Evolutionary conservation across 305 asterid genomes (phyloP), one percentile per base, ranked within the genome.

Genomic region (Caryopteris hybrid): DNA sequence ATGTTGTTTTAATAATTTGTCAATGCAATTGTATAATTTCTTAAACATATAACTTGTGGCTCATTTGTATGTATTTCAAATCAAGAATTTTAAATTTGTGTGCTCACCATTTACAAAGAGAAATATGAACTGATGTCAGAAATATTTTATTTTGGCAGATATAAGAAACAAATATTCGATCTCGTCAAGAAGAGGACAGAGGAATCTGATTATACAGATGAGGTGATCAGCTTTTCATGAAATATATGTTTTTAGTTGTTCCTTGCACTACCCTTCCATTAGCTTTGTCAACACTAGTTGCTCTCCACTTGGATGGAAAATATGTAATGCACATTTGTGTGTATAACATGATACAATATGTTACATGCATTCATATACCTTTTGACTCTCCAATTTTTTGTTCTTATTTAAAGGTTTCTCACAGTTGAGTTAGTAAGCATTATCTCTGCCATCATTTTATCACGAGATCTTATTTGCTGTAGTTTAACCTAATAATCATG

Each of bases 151-250:
- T 48, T 70, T 68, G 71, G 64, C 86, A 84, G 97, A 62, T 87
- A 89, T 78, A 90, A 91, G 81, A 85, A 82, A 74, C 78, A 89
- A 66, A 74, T 91, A 58, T 91, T 85, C 60, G 95, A 91, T 61
- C 95, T 91, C 31, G 90, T 89, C 69, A 89, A 85, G 85, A 78
- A 85, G 84, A 88, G 86, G 78, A 75, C 86, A 5, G 91, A 83
- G 59, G 95, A 89, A 71, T 72, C 78, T 42, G 95, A 80, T 73
- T 70, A 80, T 48, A 23, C 71, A 21, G 56, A 79, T 57, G 89
- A 84, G 89, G 89, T 84, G 74, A 58, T 63, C 45, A 61, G n/a
- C 34, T 71, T 75, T 63, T 57, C 55, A 48, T 58, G 14, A 23
- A 20, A 45, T 56, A 14, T 66, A 59, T 61, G 46, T 59, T 64